phyloP scores from a whole-genome alignment of 805 yeast species.

The Naumovozyma dairenensis region DNA sequence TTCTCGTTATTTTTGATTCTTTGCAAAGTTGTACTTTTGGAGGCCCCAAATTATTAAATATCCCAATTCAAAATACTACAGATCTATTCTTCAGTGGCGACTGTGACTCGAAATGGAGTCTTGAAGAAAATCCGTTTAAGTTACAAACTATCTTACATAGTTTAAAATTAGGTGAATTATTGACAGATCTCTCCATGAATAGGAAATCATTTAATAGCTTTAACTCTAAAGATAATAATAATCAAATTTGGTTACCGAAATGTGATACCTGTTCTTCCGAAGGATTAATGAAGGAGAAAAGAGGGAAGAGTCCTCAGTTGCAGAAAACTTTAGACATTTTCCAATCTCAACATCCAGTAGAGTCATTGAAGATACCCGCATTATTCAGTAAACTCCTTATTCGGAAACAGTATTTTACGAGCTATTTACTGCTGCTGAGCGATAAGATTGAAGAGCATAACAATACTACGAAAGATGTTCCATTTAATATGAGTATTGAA shows the following conservation, averaged over 20 bases:
- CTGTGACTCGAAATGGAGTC: slow-evolving; percentile 17
- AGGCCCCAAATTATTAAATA: slow-evolving; percentile 28
- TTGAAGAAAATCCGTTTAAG: slow-evolving; percentile 19
- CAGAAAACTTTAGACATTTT: too few relatives aligned
- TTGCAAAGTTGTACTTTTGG: slow-evolving; percentile 46
- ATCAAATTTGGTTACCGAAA: slow-evolving; percentile 11
- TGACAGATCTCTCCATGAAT: slow-evolving; percentile 18
- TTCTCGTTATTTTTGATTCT: slow-evolving; percentile 41
- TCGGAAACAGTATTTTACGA: slow-evolving; percentile 14
- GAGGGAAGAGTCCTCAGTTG: neutral
- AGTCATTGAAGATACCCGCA: too few relatives aligned
- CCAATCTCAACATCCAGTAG: too few relatives aligned
- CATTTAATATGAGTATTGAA: slow-evolving; percentile 6
- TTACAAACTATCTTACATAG: slow-evolving; percentile 17
- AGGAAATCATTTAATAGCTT: slow-evolving; percentile 15
- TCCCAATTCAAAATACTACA: slow-evolving; percentile 17
- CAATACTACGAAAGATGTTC: neutral
- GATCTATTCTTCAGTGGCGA: slow-evolving; percentile 8
- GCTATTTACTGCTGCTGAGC: slow-evolving; percentile 11
- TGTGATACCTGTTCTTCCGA: too few relatives aligned
- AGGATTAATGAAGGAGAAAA: slow-evolving; percentile 1
- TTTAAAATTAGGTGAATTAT: slow-evolving; percentile 19
- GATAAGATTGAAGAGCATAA: slow-evolving; percentile 3
- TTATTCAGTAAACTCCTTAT: slow-evolving; percentile 15
- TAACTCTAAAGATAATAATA: neutral